Evolutionary conservation across 495 filamentous ascomycete genomes (phyloP).

Genomic region (Xylaria cubensis): DNA sequence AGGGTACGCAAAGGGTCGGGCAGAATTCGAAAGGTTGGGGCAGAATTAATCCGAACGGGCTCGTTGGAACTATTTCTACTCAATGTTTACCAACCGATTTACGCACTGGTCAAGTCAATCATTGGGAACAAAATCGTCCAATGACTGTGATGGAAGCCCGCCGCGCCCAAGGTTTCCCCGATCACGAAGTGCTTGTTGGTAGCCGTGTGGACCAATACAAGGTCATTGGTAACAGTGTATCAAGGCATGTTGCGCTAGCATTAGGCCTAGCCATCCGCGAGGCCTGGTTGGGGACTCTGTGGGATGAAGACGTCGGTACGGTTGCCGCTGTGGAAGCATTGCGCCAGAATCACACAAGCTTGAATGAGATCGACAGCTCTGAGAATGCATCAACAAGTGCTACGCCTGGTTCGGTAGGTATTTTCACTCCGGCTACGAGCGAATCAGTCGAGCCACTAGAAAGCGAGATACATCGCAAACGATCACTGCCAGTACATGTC

Average conservation of each 20-base stretch:
- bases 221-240: constrained; percentile 75
- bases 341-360: not conserved
- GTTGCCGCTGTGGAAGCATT: not conserved
- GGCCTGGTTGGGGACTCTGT: constrained; percentile 55
- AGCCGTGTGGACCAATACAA: constrained; percentile 57
- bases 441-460: constrained; percentile 8
- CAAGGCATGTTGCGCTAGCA: constrained; percentile 66
- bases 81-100: constrained; percentile 51
- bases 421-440: constrained; percentile 19
- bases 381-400: not conserved
- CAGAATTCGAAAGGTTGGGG: constrained; percentile 51
- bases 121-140: constrained; percentile 65
- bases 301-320: constrained; percentile 25
- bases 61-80: constrained; percentile 67
- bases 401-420: constrained; percentile 5
- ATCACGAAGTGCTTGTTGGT: constrained; percentile 72
- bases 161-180: constrained; percentile 69
- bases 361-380: not conserved
- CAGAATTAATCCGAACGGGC: constrained; percentile 55
- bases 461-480: constrained; percentile 11
- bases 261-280: constrained; percentile 66
- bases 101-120: constrained; percentile 55
- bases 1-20: constrained; percentile 19
- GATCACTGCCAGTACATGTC: not conserved
- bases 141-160: constrained; percentile 67